These are phyloP conservation scores for Hericium rajendrae DNA, from an alignment of 768 basidiomycete species.

Conservation along the genomic window DNA sequence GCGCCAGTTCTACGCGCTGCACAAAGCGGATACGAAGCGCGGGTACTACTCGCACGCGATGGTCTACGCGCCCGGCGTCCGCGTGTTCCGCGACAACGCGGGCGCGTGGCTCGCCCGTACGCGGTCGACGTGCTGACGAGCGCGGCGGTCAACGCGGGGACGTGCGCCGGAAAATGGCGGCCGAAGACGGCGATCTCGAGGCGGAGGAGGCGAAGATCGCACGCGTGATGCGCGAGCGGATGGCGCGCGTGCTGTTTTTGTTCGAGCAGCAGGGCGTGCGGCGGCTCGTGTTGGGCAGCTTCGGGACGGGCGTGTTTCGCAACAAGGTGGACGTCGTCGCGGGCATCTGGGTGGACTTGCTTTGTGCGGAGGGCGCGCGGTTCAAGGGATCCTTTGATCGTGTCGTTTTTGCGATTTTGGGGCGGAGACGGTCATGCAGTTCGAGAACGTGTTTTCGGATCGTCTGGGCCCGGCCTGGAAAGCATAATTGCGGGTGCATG, in stretches of 20 bases:
- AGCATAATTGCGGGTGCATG: too few species aligned
- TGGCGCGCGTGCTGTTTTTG: constrained; percentile 55
- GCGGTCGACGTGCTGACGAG: constrained; percentile 60
- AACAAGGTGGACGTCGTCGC: constrained; percentile 55
- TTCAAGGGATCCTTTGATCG: constrained; percentile 50
- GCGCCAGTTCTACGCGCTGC: constrained; percentile 52
- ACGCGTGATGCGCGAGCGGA: constrained; percentile 55
- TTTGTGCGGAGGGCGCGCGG: constrained; percentile 38
- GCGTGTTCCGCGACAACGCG: constrained; percentile 53
- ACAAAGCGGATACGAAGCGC: constrained; percentile 33
- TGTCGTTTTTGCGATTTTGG: constrained; percentile 60
- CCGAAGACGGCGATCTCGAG: constrained; percentile 4
- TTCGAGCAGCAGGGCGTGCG: constrained; percentile 53
- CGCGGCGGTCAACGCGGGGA: constrained; percentile 65
- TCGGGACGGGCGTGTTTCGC: constrained; percentile 70
- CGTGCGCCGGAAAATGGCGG: constrained; percentile 21
- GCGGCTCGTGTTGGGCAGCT: constrained; percentile 61
- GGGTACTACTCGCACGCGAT: constrained; percentile 74
- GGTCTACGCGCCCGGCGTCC: constrained; percentile 59
- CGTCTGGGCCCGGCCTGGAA: neutral
- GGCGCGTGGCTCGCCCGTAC: constrained; percentile 49
- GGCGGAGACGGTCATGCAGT: constrained; percentile 36
- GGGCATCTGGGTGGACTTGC: constrained; percentile 52
- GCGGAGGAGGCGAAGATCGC: constrained; percentile 32
- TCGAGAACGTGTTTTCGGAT: constrained; percentile 25